Evolutionary conservation across 345 rosid species (phyloP).

Genomic region (Kernera saxatilis): DNA sequence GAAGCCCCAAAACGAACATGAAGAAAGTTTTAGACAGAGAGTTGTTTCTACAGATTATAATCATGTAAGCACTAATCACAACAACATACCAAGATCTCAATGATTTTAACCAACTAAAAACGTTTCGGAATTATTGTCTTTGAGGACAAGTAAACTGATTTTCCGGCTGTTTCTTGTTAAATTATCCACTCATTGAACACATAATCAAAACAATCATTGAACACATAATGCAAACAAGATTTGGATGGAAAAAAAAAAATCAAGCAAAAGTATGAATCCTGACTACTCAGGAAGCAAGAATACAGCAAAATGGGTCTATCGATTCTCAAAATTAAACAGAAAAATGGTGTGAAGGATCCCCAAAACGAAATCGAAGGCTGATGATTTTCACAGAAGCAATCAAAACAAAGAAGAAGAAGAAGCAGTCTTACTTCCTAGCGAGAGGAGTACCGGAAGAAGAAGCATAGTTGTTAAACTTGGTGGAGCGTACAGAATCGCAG

Average conservation of each 20-base stretch:
- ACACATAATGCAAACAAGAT: too few species aligned
- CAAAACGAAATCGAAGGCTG: too few species aligned
- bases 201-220: too few species aligned
- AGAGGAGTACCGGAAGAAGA: constrained; percentile 5
- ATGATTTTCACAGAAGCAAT: too few species aligned
- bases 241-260: too few species aligned
- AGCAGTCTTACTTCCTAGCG: constrained; percentile 19
- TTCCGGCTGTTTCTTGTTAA: background rate
- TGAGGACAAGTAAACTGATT: background rate
- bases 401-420: background rate
- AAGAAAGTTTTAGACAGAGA: background rate
- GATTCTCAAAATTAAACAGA: too few species aligned
- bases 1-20: too few species aligned
- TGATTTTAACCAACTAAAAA: background rate
- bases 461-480: constrained; percentile 22
- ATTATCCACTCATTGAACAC: background rate
- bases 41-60: background rate
- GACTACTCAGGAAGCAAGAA: background rate
- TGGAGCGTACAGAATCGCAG: constrained; percentile 18
- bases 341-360: background rate
- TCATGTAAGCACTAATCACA: background rate
- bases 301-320: background rate
- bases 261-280: background rate
- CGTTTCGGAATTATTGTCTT: background rate
- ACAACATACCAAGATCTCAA: background rate